phyloP scores from a whole-genome alignment of 2,329 filamentous ascomycete genomes.

The Capronia epimyces region DNA sequence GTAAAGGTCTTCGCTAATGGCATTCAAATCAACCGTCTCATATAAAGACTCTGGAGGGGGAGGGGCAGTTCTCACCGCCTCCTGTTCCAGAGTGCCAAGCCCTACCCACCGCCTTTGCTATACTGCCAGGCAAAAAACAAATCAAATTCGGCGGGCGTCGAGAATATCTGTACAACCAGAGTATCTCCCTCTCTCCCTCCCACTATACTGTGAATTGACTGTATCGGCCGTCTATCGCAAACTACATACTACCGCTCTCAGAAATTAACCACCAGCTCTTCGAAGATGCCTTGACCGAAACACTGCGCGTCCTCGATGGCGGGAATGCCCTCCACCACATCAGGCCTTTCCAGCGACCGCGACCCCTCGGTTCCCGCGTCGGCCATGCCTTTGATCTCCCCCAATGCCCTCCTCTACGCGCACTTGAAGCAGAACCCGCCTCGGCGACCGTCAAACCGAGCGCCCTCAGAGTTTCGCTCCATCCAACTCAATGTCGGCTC shows the following conservation, averaged over 20 bases:
- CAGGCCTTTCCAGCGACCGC: not conserved
- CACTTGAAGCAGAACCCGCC: conserved; percentile 64
- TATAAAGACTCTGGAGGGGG: no score
- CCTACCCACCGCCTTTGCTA: not conserved
- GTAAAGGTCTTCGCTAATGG: no score
- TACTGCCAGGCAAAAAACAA: not conserved
- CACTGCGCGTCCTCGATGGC: not conserved
- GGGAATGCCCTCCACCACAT: conserved; percentile 15
- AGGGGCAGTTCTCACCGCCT: not conserved
- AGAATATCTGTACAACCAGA: no score
- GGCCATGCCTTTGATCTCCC: conserved; percentile 37
- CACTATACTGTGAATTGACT: no score
- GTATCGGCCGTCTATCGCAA: no score
- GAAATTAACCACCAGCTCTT: not conserved
- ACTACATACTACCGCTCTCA: no score
- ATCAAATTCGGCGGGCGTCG: not conserved
- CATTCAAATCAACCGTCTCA: no score
- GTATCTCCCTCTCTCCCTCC: no score
- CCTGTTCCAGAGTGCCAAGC: not conserved
- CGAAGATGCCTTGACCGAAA: not conserved
- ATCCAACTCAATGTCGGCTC: conserved; percentile 77
- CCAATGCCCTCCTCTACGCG: conserved; percentile 81
- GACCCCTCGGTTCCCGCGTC: conserved; percentile 19
- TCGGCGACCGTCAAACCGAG: conserved; percentile 74
- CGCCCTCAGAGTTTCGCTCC: conserved; percentile 61